A percentile compares a stretch with the other conserved stretches of the same genome.
Evolutionary conservation across 768 basidiomycete species (phyloP).

Genomic region (Wakefieldia striispora): DNA sequence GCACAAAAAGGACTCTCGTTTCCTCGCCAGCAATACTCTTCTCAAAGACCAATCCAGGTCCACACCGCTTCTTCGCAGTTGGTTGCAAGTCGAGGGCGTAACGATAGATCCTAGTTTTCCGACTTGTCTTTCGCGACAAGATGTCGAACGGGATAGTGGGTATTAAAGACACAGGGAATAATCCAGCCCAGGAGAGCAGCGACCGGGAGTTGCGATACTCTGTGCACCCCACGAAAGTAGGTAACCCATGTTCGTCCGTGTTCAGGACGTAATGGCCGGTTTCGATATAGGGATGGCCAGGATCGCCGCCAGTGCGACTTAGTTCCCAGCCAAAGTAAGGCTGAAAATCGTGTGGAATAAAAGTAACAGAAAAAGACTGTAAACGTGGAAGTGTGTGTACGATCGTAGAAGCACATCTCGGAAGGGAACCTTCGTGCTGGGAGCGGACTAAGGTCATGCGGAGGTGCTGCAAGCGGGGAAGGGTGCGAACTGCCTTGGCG

Average conservation of each 20-base stretch:
- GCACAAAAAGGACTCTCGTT: slow-evolving; percentile 34
- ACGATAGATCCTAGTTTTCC: slow-evolving; percentile 23
- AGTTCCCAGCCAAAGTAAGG: slow-evolving; percentile 44
- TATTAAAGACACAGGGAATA: slow-evolving; percentile 23
- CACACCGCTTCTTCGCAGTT: slow-evolving; percentile 37
- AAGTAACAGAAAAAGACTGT: slow-evolving; percentile 60
- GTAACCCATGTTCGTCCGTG: slow-evolving; percentile 64
- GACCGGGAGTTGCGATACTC: slow-evolving; percentile 40
- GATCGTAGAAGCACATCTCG: slow-evolving; percentile 57
- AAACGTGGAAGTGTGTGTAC: slow-evolving; percentile 67
- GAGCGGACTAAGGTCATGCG: slow-evolving; percentile 64
- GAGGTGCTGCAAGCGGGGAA: slow-evolving; percentile 62
- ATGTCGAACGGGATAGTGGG: slow-evolving; percentile 5
- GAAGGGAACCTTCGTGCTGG: slow-evolving; percentile 60
- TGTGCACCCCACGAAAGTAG: slow-evolving; percentile 47
- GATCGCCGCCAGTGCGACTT: slow-evolving; percentile 32
- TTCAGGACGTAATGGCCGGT: slow-evolving; percentile 56
- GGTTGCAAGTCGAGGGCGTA: slow-evolving; percentile 32
- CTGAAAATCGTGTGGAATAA: slow-evolving; percentile 57
- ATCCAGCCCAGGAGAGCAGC: slow-evolving; percentile 29
- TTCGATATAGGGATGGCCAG: slow-evolving; percentile 29
- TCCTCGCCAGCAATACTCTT: slow-evolving; percentile 67
- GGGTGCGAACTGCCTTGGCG: slow-evolving; percentile 57
- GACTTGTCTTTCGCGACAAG: slow-evolving; percentile 31
- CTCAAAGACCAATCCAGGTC: slow-evolving; percentile 51